Base-by-base conservation (phyloP, 1,284 basidiomycete genomes). In the Ceratobasidium sp. region DNA sequence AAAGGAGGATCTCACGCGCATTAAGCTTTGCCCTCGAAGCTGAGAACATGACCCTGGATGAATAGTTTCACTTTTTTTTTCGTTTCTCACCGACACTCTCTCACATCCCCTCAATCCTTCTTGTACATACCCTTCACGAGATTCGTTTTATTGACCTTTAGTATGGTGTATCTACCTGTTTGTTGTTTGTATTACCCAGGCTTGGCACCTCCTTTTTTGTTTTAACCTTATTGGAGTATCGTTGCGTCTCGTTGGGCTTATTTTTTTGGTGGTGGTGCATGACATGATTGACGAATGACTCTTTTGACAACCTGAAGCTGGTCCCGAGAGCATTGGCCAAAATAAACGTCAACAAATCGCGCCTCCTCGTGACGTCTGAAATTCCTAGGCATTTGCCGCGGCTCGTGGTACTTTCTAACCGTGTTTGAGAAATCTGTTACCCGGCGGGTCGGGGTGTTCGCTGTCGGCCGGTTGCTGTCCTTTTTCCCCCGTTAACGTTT, bases 181-280 rank as follows among this genome's bases (percentile, higher is more conserved):
- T 64, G 47, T 50, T 31, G 49, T 20, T 34, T 64, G 47, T 50
- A 64, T 64, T 64, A 64, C 58, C 22, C 27, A 25, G 57, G 29
- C 57, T 31, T 60, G 17, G 34, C 32, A 32, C 29, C 20, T 15
- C 22, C n/a, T 50, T 40, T 32, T 45, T 40, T 50, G 20, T 50
- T 32, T 50, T 56, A 64, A 64, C 58, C 32, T 64, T 64, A 64
- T 64, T 64, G 45, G 32, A 50, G 47, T 64, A 38, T 38, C 47
- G 10, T 64, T 64, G 20, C 31, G 47, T 35, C 22, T n/a, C 12
- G 47, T 34, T 35, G 8, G 4, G 6, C 22, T 22, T 50, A 7
- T 32, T n/a, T 15, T 62, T 12, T 22, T 20, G 45, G 45, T 7
- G 10, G n/a, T 8, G 22, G 10, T 12, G 22, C 10, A 47, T 47